These are phyloP conservation scores for Larix sibirica DNA, from an alignment of 83 land plant genomes.

Conservation along the genomic window DNA sequence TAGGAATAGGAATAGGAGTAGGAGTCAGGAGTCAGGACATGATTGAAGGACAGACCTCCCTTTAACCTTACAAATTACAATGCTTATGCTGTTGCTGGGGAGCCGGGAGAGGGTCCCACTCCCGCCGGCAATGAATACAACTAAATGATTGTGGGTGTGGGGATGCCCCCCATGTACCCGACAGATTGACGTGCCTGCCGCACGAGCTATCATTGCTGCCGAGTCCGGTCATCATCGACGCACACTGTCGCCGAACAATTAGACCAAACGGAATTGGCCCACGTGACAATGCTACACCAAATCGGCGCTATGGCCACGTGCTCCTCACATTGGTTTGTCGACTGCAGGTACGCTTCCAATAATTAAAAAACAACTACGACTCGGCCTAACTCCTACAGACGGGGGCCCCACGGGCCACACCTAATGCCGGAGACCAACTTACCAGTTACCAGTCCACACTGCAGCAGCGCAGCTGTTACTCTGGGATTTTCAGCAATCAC, in stretches of 20 bases:
- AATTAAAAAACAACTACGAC: neutral
- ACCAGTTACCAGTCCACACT: too few relatives aligned
- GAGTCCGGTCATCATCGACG: constrained; percentile 10
- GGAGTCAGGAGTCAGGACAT: too few relatives aligned
- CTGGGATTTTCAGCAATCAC: neutral
- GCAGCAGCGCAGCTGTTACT: too few relatives aligned
- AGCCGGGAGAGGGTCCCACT: too few relatives aligned
- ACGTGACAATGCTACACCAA: neutral
- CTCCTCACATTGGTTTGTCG: constrained; percentile 7
- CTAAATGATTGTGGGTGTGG: constrained; percentile 10
- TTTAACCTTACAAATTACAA: too few relatives aligned
- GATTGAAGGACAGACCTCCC: too few relatives aligned
- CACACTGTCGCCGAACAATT: constrained; percentile 11
- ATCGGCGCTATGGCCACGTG: constrained; percentile 5
- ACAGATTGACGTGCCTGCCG: neutral
- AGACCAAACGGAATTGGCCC: constrained; percentile 13
- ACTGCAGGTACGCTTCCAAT: constrained; percentile 2
- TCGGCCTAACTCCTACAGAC: neutral
- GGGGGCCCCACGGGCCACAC: too few relatives aligned
- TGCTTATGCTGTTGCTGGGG: too few relatives aligned
- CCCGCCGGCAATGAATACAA: too few relatives aligned
- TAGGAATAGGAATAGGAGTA: too few relatives aligned
- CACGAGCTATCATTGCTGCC: constrained; percentile 3
- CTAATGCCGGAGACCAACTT: too few relatives aligned
- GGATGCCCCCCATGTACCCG: neutral